Evolutionary conservation across 2,329 filamentous ascomycete species (phyloP), one percentile per base, ranked within the genome.

Genomic region (Aureobasidium subglaciale): DNA sequence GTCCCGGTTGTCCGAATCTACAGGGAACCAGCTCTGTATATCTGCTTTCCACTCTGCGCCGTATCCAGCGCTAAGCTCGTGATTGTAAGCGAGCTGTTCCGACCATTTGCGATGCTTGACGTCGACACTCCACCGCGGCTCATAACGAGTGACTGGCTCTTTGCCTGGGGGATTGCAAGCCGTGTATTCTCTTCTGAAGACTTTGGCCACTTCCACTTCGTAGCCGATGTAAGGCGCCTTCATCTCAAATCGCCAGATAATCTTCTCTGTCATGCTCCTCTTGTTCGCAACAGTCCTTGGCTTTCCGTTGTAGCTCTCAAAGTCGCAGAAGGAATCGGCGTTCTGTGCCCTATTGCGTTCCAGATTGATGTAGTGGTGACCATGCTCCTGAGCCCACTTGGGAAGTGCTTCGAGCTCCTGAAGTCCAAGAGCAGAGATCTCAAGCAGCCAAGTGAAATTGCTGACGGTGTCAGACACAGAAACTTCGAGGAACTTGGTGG

Each of bases 361-460:
- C 43, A 42, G 11, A 8, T 58, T 42, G 40, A 40, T 16, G 30
- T 59, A 54, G 20, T 35, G 43, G 7, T 42, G 16, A 10, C 29
- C 38, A 16, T 42, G 50, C 18, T 54, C 37, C 10, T 8, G 37
- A 10, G 43, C n/a, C 27, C 38, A 43, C 9, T 32, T 10, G 5
- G 50, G 50, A 34, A 54, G 38, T 6, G 42, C 22, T 4, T 18
- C n/a, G 9, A 20, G 7, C 11, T 54, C 37, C 20, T 41, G 50
- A 13, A 34, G 18, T 34, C 20, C 27, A 2, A 61, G 55, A 6
- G 62, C 63, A 1, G 49, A 38, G 6, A 69, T 40, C 16, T 68
- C 66, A 48, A 67, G 64, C n/a, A 64, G 61, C 67, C 67, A 69
- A 5, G 67, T 63, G 2, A 68, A 53, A 52, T 69, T 61, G 9